These are phyloP conservation scores for Lunasporangiospora selenospora DNA, from an alignment of 192 early-diverging fungal species.

Conservation along the genomic window DNA sequence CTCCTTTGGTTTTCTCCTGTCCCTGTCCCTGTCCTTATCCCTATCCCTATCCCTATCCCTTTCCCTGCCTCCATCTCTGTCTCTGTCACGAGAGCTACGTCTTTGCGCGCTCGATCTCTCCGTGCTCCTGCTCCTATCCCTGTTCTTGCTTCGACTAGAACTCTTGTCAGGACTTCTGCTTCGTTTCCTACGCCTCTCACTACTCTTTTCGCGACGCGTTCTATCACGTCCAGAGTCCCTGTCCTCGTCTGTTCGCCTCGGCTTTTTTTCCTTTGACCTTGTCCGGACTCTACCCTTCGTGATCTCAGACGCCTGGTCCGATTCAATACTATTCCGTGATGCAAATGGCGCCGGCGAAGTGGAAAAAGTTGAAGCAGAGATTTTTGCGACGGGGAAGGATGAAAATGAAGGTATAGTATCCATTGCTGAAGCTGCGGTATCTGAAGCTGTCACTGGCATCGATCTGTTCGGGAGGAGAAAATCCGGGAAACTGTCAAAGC, in stretches of 20 bases:
- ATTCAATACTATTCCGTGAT: background rate
- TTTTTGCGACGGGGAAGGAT: slow-evolving; percentile 17
- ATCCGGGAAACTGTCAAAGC: slow-evolving; percentile 44
- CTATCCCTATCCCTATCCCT: background rate
- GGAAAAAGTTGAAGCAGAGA: too few relatives aligned
- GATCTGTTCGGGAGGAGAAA: background rate
- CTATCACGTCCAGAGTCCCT: background rate
- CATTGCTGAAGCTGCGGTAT: background rate
- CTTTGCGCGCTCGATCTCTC: background rate
- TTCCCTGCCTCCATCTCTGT: slow-evolving; percentile 1
- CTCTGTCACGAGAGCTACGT: slow-evolving; percentile 6
- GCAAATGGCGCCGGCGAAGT: background rate
- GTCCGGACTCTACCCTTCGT: background rate
- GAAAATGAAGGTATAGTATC: slow-evolving; percentile 15
- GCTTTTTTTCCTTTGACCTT: background rate
- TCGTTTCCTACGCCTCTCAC: slow-evolving; percentile 14
- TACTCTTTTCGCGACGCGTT: background rate
- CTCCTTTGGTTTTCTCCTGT: background rate
- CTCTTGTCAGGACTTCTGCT: slow-evolving; percentile 9
- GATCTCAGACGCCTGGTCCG: background rate
- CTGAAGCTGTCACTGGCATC: background rate
- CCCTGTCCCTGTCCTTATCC: background rate
- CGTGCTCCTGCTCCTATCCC: background rate
- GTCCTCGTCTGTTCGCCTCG: background rate
- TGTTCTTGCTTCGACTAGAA: slow-evolving; percentile 6